phyloP scores from a whole-genome alignment of 192 early-diverging fungal genomes.

The Linnemannia exigua region DNA sequence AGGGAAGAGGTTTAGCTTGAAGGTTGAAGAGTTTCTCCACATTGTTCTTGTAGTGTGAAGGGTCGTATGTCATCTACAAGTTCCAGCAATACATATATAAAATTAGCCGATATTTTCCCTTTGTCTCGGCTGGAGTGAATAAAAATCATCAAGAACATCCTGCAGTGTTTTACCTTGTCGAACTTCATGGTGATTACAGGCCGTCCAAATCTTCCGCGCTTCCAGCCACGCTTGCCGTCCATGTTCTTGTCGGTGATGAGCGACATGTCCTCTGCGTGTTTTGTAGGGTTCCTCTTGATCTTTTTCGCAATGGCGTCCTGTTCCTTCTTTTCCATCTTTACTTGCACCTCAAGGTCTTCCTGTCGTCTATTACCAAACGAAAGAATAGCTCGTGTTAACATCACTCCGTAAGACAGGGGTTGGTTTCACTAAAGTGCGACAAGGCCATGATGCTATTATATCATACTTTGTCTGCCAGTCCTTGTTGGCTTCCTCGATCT shows the following conservation, averaged over 20 bases:
- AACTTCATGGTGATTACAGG: constrained; percentile 80
- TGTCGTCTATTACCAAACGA: constrained; percentile 45
- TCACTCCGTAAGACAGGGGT: background rate
- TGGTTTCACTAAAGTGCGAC: too few relatives aligned
- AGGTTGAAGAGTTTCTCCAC: constrained; percentile 69
- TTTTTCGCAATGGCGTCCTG: constrained; percentile 60
- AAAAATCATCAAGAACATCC: background rate
- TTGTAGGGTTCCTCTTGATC: constrained; percentile 56
- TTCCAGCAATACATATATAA: too few relatives aligned
- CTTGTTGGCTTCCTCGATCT: constrained; percentile 86
- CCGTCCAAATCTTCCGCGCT: constrained; percentile 76
- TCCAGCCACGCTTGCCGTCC: constrained; percentile 75
- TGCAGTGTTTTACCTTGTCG: constrained; percentile 42
- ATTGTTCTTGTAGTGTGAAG: constrained; percentile 75
- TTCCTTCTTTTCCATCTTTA: constrained; percentile 54
- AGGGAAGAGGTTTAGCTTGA: constrained; percentile 35
- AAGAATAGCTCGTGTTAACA: background rate
- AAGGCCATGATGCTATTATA: background rate
- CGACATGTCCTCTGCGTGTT: constrained; percentile 75
- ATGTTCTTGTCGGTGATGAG: constrained; percentile 80
- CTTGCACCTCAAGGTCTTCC: constrained; percentile 61
- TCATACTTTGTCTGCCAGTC: constrained; percentile 69
- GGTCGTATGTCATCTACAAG: constrained; percentile 75
- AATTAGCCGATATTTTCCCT: background rate
- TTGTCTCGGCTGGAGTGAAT: background rate